A percentile compares a stretch with the other conserved stretches of the same genome.
Evolutionary conservation across 2,329 filamentous ascomycete genomes (phyloP).

Genomic region (Ophiostoma quercus): DNA sequence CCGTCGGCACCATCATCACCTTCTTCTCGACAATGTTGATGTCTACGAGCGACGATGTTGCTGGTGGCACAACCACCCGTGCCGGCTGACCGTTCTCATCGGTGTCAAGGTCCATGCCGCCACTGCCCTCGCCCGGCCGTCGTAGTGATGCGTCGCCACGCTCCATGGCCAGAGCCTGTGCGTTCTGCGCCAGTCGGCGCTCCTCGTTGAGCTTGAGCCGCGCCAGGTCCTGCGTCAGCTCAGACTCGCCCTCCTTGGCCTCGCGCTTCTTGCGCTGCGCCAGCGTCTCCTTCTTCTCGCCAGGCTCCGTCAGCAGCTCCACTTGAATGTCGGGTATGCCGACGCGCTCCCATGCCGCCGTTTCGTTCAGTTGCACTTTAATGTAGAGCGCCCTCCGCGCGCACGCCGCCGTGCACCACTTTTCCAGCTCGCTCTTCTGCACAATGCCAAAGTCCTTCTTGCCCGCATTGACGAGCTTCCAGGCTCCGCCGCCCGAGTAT

Average conservation of each 20-base stretch:
- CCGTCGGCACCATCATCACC: constrained; percentile 37
- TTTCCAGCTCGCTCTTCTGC: constrained; percentile 65
- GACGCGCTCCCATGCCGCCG: constrained; percentile 76
- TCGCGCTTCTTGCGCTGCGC: neutral
- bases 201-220: constrained; percentile 44
- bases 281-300: constrained; percentile 39
- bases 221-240: constrained; percentile 37
- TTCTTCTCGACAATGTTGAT: constrained; percentile 51
- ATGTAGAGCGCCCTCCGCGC: constrained; percentile 76
- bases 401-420: constrained; percentile 81
- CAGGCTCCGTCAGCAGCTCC: constrained; percentile 63
- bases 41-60: constrained; percentile 37
- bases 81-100: constrained; percentile 27
- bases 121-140: constrained; percentile 40
- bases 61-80: constrained; percentile 33
- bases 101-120: constrained; percentile 38
- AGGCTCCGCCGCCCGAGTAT: constrained; percentile 55
- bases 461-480: constrained; percentile 56
- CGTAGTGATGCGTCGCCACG: constrained; percentile 35
- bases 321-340: constrained; percentile 53
- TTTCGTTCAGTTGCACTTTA: constrained; percentile 80
- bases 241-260: constrained; percentile 22
- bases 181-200: constrained; percentile 38
- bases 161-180: constrained; percentile 47
- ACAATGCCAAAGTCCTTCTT: constrained; percentile 61